A percentile compares a stretch with the other conserved stretches of the same genome.
These are phyloP conservation scores for Pistacia vera DNA, from an alignment of 345 rosid species.

Conservation along the genomic window DNA sequence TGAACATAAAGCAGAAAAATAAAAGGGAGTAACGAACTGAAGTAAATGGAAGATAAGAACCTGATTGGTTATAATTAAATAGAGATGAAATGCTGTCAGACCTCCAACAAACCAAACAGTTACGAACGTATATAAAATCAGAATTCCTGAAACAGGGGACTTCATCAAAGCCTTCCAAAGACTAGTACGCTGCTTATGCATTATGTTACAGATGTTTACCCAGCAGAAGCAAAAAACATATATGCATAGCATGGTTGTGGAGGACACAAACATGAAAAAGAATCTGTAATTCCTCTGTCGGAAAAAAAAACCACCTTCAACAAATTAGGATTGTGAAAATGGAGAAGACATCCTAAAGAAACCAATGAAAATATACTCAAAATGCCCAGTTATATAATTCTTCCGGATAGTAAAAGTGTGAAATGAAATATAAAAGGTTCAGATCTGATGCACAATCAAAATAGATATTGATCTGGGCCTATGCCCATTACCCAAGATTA, in stretches of 20 bases:
- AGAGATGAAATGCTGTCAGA: constrained; percentile 82
- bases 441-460: background rate
- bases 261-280: constrained; percentile 93
- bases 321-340: constrained; percentile 19
- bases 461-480: no score
- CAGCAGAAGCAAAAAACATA: constrained; percentile 81
- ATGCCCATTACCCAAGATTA: no score
- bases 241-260: constrained; percentile 80
- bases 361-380: constrained; percentile 8
- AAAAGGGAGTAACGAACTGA: constrained; percentile 6
- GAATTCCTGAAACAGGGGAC: constrained; percentile 76
- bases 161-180: constrained; percentile 67
- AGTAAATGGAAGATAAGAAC: constrained; percentile 31
- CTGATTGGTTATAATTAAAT: constrained; percentile 81
- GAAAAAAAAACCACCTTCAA: constrained; percentile 8
- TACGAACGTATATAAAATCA: constrained; percentile 72
- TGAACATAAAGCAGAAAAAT: background rate
- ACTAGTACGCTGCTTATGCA: constrained; percentile 44
- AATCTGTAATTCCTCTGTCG: constrained; percentile 91
- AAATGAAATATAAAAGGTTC: background rate
- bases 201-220: constrained; percentile 67
- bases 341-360: constrained; percentile 3
- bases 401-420: background rate
- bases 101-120: constrained; percentile 93
- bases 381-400: background rate